These are phyloP conservation scores for Macrolepiota fuliginosa DNA, from an alignment of 768 basidiomycete genomes.

Conservation along the genomic window DNA sequence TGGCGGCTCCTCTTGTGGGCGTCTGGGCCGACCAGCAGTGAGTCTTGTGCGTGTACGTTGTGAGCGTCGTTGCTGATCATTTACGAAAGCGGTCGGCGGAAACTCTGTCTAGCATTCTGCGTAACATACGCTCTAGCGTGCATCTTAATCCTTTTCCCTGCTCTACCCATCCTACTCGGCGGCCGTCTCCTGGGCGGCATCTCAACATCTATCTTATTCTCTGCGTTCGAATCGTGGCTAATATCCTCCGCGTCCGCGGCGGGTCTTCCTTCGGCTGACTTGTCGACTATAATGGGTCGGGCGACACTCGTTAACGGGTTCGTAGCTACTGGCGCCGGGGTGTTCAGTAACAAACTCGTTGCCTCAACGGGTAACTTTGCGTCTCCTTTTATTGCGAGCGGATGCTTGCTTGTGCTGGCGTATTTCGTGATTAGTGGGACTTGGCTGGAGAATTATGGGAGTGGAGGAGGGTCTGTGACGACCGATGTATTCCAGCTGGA, in stretches of 20 bases:
- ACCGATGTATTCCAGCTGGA: conserved; percentile 48
- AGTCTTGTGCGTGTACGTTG: conserved; percentile 20
- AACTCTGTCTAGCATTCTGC: conserved; percentile 71
- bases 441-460: conserved; percentile 75
- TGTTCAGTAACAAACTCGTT: conserved; percentile 67
- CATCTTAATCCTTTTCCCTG: conserved; percentile 52
- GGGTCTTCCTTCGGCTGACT: conserved; percentile 51
- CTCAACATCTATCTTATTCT: conserved; percentile 75
- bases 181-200: conserved; percentile 69
- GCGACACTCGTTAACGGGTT: conserved; percentile 74
- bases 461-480: conserved; percentile 29
- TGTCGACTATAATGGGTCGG: conserved; percentile 70
- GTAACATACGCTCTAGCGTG: conserved; percentile 62
- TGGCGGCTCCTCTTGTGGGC: conserved; percentile 69
- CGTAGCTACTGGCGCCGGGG: conserved; percentile 65
- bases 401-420: conserved; percentile 46
- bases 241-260: conserved; percentile 56
- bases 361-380: conserved; percentile 46
- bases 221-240: conserved; percentile 77
- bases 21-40: conserved; percentile 79
- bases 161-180: conserved; percentile 55
- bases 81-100: conserved; percentile 58
- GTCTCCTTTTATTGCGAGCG: conserved; percentile 69
- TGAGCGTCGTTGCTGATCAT: neutral
- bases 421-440: conserved; percentile 53